Base-by-base conservation (phyloP, 257 asterid species). In the Plectranthus barbatus region DNA sequence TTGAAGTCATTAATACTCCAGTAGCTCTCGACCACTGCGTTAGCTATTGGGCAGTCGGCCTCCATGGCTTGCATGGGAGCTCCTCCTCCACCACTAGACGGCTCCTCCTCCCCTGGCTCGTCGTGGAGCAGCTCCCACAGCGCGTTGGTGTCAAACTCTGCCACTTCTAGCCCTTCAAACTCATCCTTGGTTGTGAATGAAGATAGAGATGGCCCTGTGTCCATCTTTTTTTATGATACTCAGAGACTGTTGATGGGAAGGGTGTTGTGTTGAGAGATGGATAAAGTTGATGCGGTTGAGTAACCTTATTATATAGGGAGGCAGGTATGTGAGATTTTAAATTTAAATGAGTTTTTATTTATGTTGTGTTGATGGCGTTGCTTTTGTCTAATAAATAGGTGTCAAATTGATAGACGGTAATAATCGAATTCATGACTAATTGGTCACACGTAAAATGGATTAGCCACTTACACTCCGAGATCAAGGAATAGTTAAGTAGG, bases 51-150 rank as follows among this genome's bases (percentile, higher is more conserved):
- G 31, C 39, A 41, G 5, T 9, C 36, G 7, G 9, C 64, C 70
- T 62, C 75, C 18, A 3, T 17, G 6, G 54, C 50, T 47, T 57
- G 68, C 70, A 46, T 29, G 47, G 61, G 24, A 9, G 46, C 69
- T 60, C 7, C 71, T 60, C 7, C 71, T 40, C 29, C 62, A n/a
- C 52, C 54, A 20, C 36, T 37, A 8, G 12, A 39, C 1, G 4
- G 44, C 41, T 66, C 80, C 56, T 64, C 80, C 39, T 70, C 73
- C 17, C 1, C 23, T 12, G 80, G 79, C 57, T 71, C 81, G 34
- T 71, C 79, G 37, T 72, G 51, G 8, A 80, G 80, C 33, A 80
- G 61, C 70, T 77, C 83, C 67, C 59, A 36, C 2, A 81, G 66
- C 3, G 62, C 39, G 23, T 71, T 55, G 26, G 69, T 70, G 7